Conservation (phyloP, 108 stramenopile genomes). For the Fragilariopsis cylindrus region DNA sequence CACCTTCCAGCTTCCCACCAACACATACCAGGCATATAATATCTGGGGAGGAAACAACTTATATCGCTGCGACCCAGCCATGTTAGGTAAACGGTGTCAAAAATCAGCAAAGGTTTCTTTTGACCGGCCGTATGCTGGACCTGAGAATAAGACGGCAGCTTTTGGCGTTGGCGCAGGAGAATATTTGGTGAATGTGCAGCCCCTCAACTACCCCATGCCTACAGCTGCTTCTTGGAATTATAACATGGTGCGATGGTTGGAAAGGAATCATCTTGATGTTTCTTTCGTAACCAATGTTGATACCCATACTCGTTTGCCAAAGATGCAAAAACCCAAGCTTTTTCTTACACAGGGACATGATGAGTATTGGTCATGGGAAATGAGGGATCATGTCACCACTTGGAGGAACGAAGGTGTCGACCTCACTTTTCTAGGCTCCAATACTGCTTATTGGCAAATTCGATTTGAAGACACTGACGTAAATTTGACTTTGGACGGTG, state of each 20-base stretch:
- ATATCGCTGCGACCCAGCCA: slow-evolving; percentile 15
- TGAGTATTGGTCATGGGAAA: slow-evolving; percentile 29
- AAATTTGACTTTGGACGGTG: background rate
- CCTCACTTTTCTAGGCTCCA: slow-evolving; percentile 23
- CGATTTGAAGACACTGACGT: slow-evolving; percentile 14
- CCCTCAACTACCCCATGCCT: slow-evolving; percentile 5
- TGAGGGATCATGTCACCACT: slow-evolving; percentile 1
- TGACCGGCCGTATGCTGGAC: slow-evolving; percentile 1
- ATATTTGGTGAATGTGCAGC: no score
- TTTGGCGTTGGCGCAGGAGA: background rate
- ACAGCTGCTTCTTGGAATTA: slow-evolving; percentile 17
- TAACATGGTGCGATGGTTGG: slow-evolving; percentile 23
- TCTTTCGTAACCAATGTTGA: slow-evolving; percentile 17
- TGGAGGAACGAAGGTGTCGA: slow-evolving; percentile 21
- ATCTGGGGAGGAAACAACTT: slow-evolving; percentile 13
- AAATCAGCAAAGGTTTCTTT: slow-evolving; percentile 4
- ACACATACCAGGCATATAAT: slow-evolving; percentile 30
- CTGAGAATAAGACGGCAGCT: background rate
- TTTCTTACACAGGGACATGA: slow-evolving; percentile 26
- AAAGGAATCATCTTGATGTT: slow-evolving; percentile 20
- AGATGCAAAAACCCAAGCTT: slow-evolving; percentile 5
- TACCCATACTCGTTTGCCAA: background rate
- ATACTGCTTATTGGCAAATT: slow-evolving; percentile 21
- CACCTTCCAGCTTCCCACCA: slow-evolving; percentile 15
- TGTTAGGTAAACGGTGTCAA: background rate